These are phyloP conservation scores for Pneumocystis canis DNA, from an alignment of 1,139 yeast genomes.

Conservation along the genomic window DNA sequence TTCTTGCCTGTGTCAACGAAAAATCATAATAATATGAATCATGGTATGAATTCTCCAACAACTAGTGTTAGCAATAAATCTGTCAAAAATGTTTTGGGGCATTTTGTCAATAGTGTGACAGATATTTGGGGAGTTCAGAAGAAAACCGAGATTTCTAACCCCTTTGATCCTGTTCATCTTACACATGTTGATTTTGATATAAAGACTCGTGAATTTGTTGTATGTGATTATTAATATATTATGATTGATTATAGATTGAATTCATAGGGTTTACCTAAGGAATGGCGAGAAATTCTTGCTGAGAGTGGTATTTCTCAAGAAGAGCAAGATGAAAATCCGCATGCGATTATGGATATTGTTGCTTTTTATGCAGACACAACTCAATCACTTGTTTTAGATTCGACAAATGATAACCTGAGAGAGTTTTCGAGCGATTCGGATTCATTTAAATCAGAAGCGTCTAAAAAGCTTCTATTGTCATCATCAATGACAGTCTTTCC, in stretches of 20 bases:
- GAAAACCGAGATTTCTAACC: conserved; percentile 59
- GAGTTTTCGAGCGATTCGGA: not conserved
- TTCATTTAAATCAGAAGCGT: not conserved
- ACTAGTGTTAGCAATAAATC: not conserved
- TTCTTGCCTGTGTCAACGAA: not conserved
- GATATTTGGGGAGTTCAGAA: conserved; percentile 3
- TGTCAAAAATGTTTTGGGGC: conserved; percentile 5
- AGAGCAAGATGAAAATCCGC: conserved; percentile 84
- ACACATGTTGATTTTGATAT: conserved; percentile 85
- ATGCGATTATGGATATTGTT: conserved; percentile 86
- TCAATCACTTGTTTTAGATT: conserved; percentile 25
- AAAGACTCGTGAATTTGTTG: conserved; percentile 67
- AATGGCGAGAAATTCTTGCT: conserved; percentile 72
- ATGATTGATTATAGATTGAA: not conserved
- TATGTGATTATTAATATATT: not conserved
- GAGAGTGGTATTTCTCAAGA: conserved; percentile 75
- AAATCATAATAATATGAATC: not conserved
- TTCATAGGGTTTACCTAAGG: conserved; percentile 57
- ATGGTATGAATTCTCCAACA: not conserved
- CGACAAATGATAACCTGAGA: not conserved
- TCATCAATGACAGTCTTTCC: conserved; percentile 3
- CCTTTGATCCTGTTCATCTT: conserved; percentile 78
- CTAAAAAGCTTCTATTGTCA: not conserved
- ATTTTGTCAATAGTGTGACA: conserved; percentile 4
- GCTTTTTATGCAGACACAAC: conserved; percentile 60